Evolutionary conservation across 208 protist genomes (phyloP).

Genomic region (Trypanosoma lewisi): DNA sequence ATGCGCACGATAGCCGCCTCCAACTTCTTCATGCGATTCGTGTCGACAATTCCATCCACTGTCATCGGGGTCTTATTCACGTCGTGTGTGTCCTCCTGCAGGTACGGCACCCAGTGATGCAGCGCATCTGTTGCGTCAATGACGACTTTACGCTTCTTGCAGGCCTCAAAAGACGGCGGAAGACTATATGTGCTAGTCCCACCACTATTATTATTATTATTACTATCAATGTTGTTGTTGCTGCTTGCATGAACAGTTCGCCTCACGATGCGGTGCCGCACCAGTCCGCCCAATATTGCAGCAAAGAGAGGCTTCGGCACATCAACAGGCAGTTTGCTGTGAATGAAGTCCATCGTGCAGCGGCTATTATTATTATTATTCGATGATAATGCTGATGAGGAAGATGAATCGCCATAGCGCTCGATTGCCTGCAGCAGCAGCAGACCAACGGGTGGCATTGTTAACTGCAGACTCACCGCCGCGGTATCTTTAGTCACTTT

Average conservation of each 20-base stretch:
- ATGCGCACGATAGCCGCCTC: slow-evolving; percentile 54
- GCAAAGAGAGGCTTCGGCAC: slow-evolving; percentile 51
- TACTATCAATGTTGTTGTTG: not conserved
- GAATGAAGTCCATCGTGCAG: slow-evolving; percentile 50
- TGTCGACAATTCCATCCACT: slow-evolving; percentile 13
- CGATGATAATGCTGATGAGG: not conserved
- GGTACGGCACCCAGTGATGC: slow-evolving; percentile 35
- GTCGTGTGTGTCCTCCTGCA: slow-evolving; percentile 15
- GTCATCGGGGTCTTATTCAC: slow-evolving; percentile 6
- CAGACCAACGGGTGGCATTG: slow-evolving; percentile 46
- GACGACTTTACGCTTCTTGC: slow-evolving; percentile 37
- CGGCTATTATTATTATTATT: too few species aligned
- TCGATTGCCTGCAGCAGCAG: slow-evolving; percentile 60
- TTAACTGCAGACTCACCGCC: slow-evolving; percentile 23
- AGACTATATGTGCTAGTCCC: slow-evolving; percentile 45
- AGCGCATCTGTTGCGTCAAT: slow-evolving; percentile 40
- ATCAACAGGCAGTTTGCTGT: slow-evolving; percentile 36
- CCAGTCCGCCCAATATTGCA: slow-evolving; percentile 44
- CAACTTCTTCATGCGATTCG: slow-evolving; percentile 39
- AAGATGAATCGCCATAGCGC: slow-evolving; percentile 15
- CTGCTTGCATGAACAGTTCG: slow-evolving; percentile 28
- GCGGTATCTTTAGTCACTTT: not conserved
- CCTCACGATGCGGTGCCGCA: slow-evolving; percentile 47
- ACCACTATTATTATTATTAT: not conserved
- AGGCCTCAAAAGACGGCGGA: slow-evolving; percentile 22